Percentiles rank a stretch among this genome's conserved stretches.
phyloP scores from a whole-genome alignment of 2,329 filamentous ascomycete species.

The Coniella vitis region DNA sequence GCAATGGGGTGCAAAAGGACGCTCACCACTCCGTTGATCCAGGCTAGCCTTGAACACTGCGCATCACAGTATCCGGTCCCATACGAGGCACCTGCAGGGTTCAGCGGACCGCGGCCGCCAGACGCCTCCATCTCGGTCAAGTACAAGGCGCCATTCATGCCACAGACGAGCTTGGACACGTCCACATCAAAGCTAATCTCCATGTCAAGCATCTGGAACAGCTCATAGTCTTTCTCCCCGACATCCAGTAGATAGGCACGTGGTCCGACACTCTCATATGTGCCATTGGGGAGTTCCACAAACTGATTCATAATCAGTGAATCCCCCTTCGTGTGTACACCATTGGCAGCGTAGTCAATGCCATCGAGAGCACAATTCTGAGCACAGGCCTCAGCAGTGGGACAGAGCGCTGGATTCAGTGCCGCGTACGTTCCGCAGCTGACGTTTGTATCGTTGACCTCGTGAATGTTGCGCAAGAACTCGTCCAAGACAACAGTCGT shows the following conservation, averaged over 20 bases:
- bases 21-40: conserved; percentile 38
- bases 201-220: conserved; percentile 49
- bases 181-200: conserved; percentile 63
- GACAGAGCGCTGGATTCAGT: conserved; percentile 4
- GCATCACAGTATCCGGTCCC: conserved; percentile 56
- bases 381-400: neutral
- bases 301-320: conserved; percentile 6
- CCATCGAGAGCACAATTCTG: conserved; percentile 7
- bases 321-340: conserved; percentile 1
- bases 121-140: conserved; percentile 56
- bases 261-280: conserved; percentile 20
- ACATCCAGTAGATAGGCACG: conserved; percentile 51
- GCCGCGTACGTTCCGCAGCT: conserved; percentile 5
- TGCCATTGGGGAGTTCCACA: neutral
- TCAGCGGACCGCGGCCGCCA: conserved; percentile 47
- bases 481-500: conserved; percentile 6
- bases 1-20: too few species aligned
- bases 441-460: conserved; percentile 1
- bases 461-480: conserved; percentile 9
- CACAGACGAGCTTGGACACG: conserved; percentile 56
- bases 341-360: conserved; percentile 5
- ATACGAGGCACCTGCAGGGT: conserved; percentile 51
- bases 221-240: conserved; percentile 48
- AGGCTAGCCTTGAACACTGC: conserved; percentile 41
- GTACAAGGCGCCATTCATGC: conserved; percentile 60